Base-by-base conservation (phyloP, 2,329 filamentous ascomycete species). In the Fusarium sp. region DNA sequence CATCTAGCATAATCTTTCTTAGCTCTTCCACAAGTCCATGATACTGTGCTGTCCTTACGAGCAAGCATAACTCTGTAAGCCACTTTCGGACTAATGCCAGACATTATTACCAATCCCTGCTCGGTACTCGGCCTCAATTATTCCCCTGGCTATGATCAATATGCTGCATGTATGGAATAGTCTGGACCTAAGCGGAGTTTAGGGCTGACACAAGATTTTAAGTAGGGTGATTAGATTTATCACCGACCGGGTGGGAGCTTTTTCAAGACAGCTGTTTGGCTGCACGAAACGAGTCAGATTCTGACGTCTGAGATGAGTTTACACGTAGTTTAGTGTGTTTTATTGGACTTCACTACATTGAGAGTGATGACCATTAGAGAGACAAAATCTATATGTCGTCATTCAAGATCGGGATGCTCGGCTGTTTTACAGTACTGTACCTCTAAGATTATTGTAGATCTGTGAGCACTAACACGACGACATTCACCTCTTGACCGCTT, bases 51-150 rank as follows among this genome's bases (percentile, higher is more conserved):
- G 15, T 2, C 49, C 49, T 15, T 52, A 52, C 49, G 29, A 48
- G 29, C n/a, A 35, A 48, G 50, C 16, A 38, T 37, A 56, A 23
- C 43, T 35, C n/a, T 47, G 43, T 39, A 61, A 39, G 61, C 57
- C 50, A 57, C 39, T 39, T 72, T 70, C 70, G 66, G 70, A 50
- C 67, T 47, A 69, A 60, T 15, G 43, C 24, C 28, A 50, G 54
- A 42, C 37, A 37, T 46, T 52, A 69, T 75, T 75, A 75, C 70
- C 71, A 76, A 74, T 66, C 69, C 46, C 47, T 46, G 28, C 20
- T 65, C 62, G 60, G 60, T 46, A 29, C 63, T 70, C 67, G 67
- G 67, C 26, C 46, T 64, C 15, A 21, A 18, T 13, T 13, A 47
- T 35, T 23, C 38, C 44, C 59, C 49, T 35, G 8, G n/a, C n/a